Percentiles rank a stretch among this genome's conserved stretches.
phyloP scores from a whole-genome alignment of 1,284 basidiomycete species.

The Schizophyllum commune region DNA sequence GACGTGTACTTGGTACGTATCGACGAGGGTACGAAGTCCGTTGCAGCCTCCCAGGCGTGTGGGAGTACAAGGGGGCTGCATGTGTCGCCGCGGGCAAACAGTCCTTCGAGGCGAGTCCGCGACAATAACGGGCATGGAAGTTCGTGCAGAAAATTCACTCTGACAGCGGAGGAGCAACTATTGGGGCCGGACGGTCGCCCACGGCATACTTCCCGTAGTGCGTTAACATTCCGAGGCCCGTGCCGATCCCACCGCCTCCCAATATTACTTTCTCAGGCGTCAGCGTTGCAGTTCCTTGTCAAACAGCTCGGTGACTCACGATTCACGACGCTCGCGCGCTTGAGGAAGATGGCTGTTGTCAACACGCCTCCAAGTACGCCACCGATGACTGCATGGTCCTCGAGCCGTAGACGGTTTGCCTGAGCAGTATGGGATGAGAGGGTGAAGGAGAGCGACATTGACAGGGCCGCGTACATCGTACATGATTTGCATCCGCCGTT shows the following conservation, averaged over 20 bases:
- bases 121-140: neutral
- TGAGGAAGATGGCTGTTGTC: constrained; percentile 63
- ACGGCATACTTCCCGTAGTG: neutral
- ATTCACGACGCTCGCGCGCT: constrained; percentile 45
- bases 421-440: constrained; percentile 16
- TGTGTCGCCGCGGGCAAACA: no score
- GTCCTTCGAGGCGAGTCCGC: no score
- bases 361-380: constrained; percentile 52
- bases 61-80: no score
- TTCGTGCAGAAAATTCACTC: neutral
- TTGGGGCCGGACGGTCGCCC: neutral
- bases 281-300: neutral
- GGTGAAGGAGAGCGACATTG: constrained; percentile 2
- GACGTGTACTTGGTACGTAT: no score
- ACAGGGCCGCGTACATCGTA: constrained; percentile 1
- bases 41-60: no score
- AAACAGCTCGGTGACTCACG: constrained; percentile 30
- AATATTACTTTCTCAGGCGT: constrained; percentile 1
- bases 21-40: no score
- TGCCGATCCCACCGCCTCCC: neutral
- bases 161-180: neutral
- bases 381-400: constrained; percentile 68
- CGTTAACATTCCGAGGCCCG: neutral
- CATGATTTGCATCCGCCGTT: neutral
- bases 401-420: constrained; percentile 47